Percentiles rank a stretch among this genome's conserved stretches.
phyloP scores from a whole-genome alignment of 2,329 filamentous ascomycete species.

The Neofusicoccum sp. region DNA sequence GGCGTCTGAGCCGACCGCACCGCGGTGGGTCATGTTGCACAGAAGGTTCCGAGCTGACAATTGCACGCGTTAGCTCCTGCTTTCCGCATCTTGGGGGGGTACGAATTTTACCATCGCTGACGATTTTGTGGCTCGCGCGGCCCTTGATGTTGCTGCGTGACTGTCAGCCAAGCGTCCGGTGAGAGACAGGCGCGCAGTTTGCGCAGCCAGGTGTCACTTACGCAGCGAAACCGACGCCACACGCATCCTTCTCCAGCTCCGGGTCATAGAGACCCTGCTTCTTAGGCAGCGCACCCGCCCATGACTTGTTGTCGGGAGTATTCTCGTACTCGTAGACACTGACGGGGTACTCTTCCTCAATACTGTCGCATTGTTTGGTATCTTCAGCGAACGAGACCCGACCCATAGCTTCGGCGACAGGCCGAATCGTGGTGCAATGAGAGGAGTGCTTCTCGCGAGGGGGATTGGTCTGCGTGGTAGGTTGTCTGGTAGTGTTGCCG shows the following conservation, averaged over 20 bases:
- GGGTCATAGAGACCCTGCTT: constrained; percentile 99
- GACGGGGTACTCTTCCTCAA: constrained; percentile 58
- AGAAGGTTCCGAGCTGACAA: constrained; percentile 78
- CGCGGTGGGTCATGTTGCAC: constrained; percentile 99
- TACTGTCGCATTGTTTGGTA: constrained; percentile 47
- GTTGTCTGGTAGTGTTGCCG: constrained; percentile 8
- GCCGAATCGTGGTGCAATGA: constrained; percentile 39
- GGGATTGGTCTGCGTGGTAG: background rate
- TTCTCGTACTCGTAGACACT: constrained; percentile 81
- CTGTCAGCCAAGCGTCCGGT: background rate
- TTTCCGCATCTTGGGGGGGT: background rate
- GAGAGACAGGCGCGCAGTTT: background rate
- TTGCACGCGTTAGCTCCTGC: constrained; percentile 9
- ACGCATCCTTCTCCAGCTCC: constrained; percentile 95
- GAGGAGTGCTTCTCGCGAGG: background rate
- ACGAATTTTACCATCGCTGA: constrained; percentile 76
- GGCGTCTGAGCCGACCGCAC: constrained; percentile 95
- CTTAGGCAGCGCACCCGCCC: constrained; percentile 92
- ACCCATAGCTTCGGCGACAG: constrained; percentile 55
- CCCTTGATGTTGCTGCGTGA: constrained; percentile 88
- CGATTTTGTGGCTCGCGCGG: constrained; percentile 94
- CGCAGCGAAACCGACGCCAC: constrained; percentile 98
- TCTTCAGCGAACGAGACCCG: constrained; percentile 53
- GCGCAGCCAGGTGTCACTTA: constrained; percentile 52
- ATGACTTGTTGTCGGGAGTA: constrained; percentile 76